A percentile compares a stretch with the other conserved stretches of the same genome.
Evolutionary conservation across 192 early-diverging fungal species (phyloP).

Genomic region (Haplosporangium gracile): DNA sequence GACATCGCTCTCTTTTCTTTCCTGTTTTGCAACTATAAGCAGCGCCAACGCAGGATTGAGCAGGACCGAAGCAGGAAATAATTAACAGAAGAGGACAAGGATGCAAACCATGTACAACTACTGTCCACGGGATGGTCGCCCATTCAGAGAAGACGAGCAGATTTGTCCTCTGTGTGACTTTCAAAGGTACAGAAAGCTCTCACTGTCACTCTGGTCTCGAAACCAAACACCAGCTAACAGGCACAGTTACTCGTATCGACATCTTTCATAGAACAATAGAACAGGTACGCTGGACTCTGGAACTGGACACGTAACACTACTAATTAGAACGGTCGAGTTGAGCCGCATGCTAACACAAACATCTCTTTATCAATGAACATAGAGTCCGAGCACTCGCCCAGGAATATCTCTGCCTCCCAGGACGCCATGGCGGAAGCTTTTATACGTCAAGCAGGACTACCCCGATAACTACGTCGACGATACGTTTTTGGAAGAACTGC

Average conservation of each 20-base stretch:
- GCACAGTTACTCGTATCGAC: not conserved
- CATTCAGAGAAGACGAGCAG: conserved; percentile 46
- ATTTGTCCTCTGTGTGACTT: conserved; percentile 50
- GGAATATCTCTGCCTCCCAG: conserved; percentile 18
- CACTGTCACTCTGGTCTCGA: no score
- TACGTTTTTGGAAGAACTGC: conserved; percentile 88
- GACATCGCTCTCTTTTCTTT: no score
- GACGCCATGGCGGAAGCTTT: conserved; percentile 79
- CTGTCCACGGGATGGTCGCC: conserved; percentile 51
- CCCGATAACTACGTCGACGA: conserved; percentile 94
- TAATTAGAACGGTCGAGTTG: not conserved
- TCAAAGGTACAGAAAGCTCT: conserved; percentile 30
- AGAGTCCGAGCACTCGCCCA: conserved; percentile 16
- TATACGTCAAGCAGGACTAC: conserved; percentile 91
- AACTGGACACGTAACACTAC: not conserved
- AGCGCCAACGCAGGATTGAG: not conserved
- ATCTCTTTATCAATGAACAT: not conserved
- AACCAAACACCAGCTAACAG: not conserved
- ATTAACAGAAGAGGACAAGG: not conserved
- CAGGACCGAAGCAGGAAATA: not conserved
- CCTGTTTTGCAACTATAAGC: no score
- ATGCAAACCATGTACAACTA: conserved; percentile 51
- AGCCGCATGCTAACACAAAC: not conserved
- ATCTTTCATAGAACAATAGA: conserved; percentile 19
- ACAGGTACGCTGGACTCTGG: conserved; percentile 13